phyloP scores from a whole-genome alignment of 2,329 filamentous ascomycete genomes.

The Myriosclerotinia curreyana region DNA sequence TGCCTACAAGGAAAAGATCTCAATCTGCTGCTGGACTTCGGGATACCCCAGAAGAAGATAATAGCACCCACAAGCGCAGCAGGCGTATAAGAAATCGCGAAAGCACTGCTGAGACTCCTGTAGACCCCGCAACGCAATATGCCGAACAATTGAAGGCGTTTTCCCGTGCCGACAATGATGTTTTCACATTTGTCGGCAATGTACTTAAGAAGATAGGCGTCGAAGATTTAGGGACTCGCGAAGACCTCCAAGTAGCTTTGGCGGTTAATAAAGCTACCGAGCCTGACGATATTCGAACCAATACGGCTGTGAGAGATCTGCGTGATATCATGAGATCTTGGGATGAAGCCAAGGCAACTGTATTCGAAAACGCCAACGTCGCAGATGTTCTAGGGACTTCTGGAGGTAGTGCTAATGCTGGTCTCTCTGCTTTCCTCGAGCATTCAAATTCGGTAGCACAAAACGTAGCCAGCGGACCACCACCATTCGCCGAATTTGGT shows the following conservation, averaged over 20 bases:
- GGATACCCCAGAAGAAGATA: constrained; percentile 56
- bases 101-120: constrained; percentile 46
- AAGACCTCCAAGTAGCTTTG: constrained; percentile 34
- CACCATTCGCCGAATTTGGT: constrained; percentile 50
- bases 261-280: constrained; percentile 25
- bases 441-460: constrained; percentile 57
- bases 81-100: constrained; percentile 64
- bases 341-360: constrained; percentile 42
- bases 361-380: constrained; percentile 36
- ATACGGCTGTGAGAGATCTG: constrained; percentile 40
- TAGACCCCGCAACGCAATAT: constrained; percentile 52
- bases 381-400: constrained; percentile 38
- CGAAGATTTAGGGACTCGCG: constrained; percentile 36
- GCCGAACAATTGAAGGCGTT: constrained; percentile 51
- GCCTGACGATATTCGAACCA: constrained; percentile 28
- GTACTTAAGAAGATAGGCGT: constrained; percentile 36
- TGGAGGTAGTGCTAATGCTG: constrained; percentile 39
- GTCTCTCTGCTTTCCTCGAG: constrained; percentile 61
- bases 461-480: constrained; percentile 46
- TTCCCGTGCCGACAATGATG: constrained; percentile 35
- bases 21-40: constrained; percentile 59
- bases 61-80: constrained; percentile 57
- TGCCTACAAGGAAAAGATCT: constrained; percentile 55
- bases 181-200: constrained; percentile 35
- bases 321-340: constrained; percentile 41